Percentiles rank a stretch among this genome's conserved stretches.
These are phyloP conservation scores for Colletotrichum aenigma DNA, from an alignment of 2,329 filamentous ascomycete genomes.

Conservation along the genomic window DNA sequence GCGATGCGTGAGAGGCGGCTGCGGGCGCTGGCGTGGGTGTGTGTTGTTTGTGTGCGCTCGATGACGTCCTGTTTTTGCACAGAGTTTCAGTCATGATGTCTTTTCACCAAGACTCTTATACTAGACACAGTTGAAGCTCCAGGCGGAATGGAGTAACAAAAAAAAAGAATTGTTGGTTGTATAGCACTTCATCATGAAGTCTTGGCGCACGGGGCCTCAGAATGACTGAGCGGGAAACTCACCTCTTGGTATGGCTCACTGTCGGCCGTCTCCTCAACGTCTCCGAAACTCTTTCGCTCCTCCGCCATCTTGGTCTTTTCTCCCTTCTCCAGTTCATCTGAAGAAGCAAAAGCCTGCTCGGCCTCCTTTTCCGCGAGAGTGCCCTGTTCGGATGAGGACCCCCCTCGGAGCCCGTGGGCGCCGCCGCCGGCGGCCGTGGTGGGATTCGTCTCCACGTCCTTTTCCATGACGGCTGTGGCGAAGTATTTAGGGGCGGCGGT, in stretches of 20 bases:
- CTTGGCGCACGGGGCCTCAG: not conserved
- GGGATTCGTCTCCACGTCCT: conserved; percentile 2
- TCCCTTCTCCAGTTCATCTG: not conserved
- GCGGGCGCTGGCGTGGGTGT: conserved; percentile 24
- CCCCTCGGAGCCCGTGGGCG: conserved; percentile 11
- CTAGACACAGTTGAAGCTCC: not conserved
- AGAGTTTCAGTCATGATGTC: not conserved
- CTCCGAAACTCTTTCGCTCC: conserved; percentile 14
- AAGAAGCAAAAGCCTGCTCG: not conserved
- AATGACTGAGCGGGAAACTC: not conserved
- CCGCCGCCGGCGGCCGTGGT: not conserved
- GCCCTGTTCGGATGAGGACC: not conserved
- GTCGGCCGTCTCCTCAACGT: conserved; percentile 13
- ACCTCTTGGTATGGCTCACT: conserved; percentile 16
- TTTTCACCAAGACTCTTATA: not conserved
- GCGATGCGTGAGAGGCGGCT: conserved; percentile 27
- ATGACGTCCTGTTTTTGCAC: not conserved
- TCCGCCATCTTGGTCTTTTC: not conserved
- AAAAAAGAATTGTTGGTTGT: not conserved
- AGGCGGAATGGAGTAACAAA: not conserved
- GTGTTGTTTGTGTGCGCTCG: not conserved
- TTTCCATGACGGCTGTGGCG: not conserved
- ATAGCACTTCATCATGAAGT: not conserved
- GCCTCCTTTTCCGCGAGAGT: conserved; percentile 8
- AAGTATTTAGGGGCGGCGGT: not conserved